Evolutionary conservation across 257 asterid species (phyloP).

Genomic region (Solanum chiquidenum): DNA sequence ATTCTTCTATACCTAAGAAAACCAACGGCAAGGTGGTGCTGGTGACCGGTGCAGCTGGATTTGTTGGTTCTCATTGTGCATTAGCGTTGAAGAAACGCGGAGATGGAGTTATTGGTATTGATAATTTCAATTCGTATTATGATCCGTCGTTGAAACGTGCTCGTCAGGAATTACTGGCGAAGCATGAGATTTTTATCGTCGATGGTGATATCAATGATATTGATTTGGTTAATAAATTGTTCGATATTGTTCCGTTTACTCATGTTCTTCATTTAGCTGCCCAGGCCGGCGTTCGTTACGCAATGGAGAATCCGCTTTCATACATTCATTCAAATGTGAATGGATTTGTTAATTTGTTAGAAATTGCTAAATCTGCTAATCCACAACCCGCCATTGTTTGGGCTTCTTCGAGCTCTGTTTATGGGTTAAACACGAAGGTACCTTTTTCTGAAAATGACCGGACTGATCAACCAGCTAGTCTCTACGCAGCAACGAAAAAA

Average conservation of each 20-base stretch:
- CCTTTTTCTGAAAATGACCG: slow-evolving; percentile 68
- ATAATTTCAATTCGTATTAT: slow-evolving; percentile 83
- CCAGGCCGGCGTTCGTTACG: slow-evolving; percentile 97
- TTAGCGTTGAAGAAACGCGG: slow-evolving; percentile 73
- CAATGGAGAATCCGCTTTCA: slow-evolving; percentile 83
- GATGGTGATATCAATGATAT: slow-evolving; percentile 71
- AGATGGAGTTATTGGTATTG: slow-evolving; percentile 81
- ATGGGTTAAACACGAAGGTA: slow-evolving; percentile 61
- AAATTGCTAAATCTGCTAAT: slow-evolving; percentile 57
- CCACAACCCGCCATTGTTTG: slow-evolving; percentile 96
- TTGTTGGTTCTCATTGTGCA: slow-evolving; percentile 82
- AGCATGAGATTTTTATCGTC: slow-evolving; percentile 46
- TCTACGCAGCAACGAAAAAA: slow-evolving; percentile 89
- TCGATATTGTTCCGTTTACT: slow-evolving; percentile 69
- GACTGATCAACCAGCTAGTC: slow-evolving; percentile 85
- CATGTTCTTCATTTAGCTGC: slow-evolving; percentile 87
- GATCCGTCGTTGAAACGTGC: slow-evolving; percentile 68
- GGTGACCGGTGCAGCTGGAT: slow-evolving; percentile 90
- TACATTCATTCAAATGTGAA: slow-evolving; percentile 64
- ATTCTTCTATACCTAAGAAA: slow-evolving; percentile 52
- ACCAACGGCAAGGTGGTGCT: slow-evolving; percentile 50
- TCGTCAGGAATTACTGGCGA: slow-evolving; percentile 35
- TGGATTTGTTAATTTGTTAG: slow-evolving; percentile 70
- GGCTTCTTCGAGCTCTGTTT: slow-evolving; percentile 90
- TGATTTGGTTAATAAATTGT: slow-evolving; percentile 43